Conservation (phyloP, 495 filamentous ascomycete genomes). For the Hypoxylon trugodes region DNA sequence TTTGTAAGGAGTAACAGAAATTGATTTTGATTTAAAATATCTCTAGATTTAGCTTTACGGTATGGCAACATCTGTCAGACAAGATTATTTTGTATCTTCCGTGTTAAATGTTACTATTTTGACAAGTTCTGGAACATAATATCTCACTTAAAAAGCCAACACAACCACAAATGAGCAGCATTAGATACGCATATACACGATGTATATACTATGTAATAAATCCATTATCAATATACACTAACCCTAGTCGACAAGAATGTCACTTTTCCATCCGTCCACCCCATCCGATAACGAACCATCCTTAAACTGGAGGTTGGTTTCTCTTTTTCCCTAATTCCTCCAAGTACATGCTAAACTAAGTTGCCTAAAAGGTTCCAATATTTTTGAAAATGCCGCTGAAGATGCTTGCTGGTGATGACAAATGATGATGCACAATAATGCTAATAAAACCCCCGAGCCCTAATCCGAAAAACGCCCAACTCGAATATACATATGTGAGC, state of each 20-base stretch:
- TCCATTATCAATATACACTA: constrained; percentile 38
- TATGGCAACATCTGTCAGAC: too few species aligned
- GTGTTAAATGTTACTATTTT: too few species aligned
- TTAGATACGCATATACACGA: background rate
- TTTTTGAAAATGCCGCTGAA: too few species aligned
- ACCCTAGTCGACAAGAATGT: constrained; percentile 2
- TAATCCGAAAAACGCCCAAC: constrained; percentile 23
- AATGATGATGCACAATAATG: constrained; percentile 7
- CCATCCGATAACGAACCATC: too few species aligned
- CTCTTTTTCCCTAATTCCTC: too few species aligned
- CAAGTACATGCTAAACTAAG: constrained; percentile 9
- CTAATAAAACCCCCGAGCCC: background rate
- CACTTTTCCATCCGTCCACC: background rate
- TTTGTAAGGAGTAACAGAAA: too few species aligned
- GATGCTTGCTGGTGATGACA: background rate
- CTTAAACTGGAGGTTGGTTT: too few species aligned
- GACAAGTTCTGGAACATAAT: too few species aligned
- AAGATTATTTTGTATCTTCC: too few species aligned
- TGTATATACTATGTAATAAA: constrained; percentile 8
- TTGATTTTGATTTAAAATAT: too few species aligned
- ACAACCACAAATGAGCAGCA: background rate
- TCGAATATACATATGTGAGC: background rate
- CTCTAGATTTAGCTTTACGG: too few species aligned
- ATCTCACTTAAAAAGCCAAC: background rate
- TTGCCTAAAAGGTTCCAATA: too few species aligned